Percentiles rank a stretch among this genome's conserved stretches.
These are phyloP conservation scores for Piromyces finnis DNA, from an alignment of 192 early-diverging fungal species.

Conservation along the genomic window DNA sequence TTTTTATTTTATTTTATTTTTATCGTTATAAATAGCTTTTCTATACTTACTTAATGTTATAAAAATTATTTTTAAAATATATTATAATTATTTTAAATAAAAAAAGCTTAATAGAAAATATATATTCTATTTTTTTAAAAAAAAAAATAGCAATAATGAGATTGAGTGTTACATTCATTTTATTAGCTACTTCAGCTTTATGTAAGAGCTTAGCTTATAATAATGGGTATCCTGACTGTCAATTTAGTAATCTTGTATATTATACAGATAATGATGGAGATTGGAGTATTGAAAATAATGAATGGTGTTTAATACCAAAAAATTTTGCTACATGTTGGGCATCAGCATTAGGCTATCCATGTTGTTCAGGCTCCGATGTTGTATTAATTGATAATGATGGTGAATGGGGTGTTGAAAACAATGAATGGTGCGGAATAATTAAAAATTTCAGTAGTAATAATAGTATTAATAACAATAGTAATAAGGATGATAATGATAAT, in stretches of 20 bases:
- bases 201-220: not conserved
- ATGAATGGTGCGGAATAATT: not conserved
- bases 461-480: not conserved
- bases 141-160: too few relatives aligned
- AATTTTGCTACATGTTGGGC: too few relatives aligned
- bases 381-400: not conserved
- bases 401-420: not conserved
- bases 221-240: not conserved
- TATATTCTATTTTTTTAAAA: too few relatives aligned
- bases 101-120: too few relatives aligned
- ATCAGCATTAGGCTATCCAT: too few relatives aligned
- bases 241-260: not conserved
- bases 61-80: too few relatives aligned
- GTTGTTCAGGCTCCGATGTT: too few relatives aligned
- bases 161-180: not conserved
- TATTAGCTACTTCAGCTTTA: not conserved
- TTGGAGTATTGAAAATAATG: not conserved
- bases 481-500: not conserved
- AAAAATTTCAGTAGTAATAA: not conserved
- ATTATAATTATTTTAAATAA: too few relatives aligned
- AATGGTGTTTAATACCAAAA: not conserved
- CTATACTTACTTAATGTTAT: too few relatives aligned
- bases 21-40: too few relatives aligned
- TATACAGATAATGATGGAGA: not conserved
- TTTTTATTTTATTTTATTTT: too few relatives aligned